Conservation (phyloP, 2,329 filamentous ascomycete species). For the Pseudohalonectria lignicola region DNA sequence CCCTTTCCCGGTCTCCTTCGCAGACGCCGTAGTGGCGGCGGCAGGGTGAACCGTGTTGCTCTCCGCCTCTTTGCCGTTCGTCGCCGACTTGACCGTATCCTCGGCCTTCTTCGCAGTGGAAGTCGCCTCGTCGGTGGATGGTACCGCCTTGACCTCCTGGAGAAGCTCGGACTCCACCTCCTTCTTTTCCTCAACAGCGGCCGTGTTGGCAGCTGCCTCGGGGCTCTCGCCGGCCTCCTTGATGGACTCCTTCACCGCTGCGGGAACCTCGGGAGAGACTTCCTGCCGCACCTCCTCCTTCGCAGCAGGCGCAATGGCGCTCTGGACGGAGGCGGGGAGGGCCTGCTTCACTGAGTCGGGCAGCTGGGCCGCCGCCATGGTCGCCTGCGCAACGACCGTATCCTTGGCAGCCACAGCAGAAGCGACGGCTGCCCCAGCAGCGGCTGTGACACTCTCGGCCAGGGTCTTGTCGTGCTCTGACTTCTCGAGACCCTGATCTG, state of each 20-base stretch:
- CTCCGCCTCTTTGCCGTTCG: slow-evolving; percentile 2
- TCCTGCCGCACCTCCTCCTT: slow-evolving; percentile 31
- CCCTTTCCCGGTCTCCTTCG: neutral
- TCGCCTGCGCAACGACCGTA: slow-evolving; percentile 23
- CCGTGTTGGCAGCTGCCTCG: slow-evolving; percentile 59
- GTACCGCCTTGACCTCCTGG: slow-evolving; percentile 42
- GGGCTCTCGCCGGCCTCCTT: slow-evolving; percentile 47
- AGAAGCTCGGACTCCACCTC: slow-evolving; percentile 64
- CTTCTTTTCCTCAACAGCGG: slow-evolving; percentile 65
- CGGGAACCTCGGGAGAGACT: slow-evolving; percentile 39
- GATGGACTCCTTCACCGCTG: slow-evolving; percentile 46
- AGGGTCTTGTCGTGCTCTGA: slow-evolving; percentile 31
- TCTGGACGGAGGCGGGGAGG: slow-evolving; percentile 37
- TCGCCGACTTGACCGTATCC: slow-evolving; percentile 8
- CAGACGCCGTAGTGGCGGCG: no score
- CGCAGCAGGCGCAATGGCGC: slow-evolving; percentile 29
- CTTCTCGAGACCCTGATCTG: slow-evolving; percentile 41
- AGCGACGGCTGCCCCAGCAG: slow-evolving; percentile 15
- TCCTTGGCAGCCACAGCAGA: slow-evolving; percentile 24
- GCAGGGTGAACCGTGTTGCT: slow-evolving; percentile 1
- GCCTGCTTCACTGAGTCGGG: slow-evolving; percentile 41
- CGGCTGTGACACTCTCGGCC: slow-evolving; percentile 27
- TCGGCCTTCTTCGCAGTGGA: slow-evolving; percentile 15
- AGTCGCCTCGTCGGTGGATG: slow-evolving; percentile 17
- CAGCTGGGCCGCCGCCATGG: slow-evolving; percentile 32